phyloP scores from a whole-genome alignment of 192 early-diverging fungal species.

The Backusella parvicylindrica region DNA sequence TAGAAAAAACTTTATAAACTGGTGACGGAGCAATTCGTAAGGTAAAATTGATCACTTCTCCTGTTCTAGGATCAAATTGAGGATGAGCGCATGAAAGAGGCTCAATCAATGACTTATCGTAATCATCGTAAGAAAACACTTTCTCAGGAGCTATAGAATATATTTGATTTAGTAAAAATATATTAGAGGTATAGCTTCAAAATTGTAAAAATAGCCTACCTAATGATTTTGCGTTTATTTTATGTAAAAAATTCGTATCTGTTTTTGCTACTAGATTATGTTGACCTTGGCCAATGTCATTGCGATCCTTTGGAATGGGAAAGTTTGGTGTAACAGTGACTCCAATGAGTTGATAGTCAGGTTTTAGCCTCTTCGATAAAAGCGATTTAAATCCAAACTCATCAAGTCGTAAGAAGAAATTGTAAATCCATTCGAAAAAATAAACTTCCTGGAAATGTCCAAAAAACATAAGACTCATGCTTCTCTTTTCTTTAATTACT shows the following conservation, averaged over 20 bases:
- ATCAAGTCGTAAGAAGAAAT: no score
- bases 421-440: neutral
- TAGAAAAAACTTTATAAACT: slow-evolving; percentile 8
- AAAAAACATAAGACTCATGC: slow-evolving; percentile 1
- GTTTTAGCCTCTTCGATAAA: no score
- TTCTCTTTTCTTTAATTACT: neutral
- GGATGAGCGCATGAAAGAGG: slow-evolving; percentile 23
- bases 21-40: neutral
- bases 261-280: slow-evolving; percentile 25
- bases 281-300: neutral
- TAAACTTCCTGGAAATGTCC: slow-evolving; percentile 2
- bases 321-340: slow-evolving; percentile 34
- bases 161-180: no score
- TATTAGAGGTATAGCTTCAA: no score
- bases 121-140: neutral
- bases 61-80: slow-evolving; percentile 14
- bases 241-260: slow-evolving; percentile 29
- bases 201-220: slow-evolving; percentile 2
- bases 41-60: slow-evolving; percentile 14
- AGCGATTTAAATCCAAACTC: no score
- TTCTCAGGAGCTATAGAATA: neutral
- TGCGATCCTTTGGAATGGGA: slow-evolving; percentile 15
- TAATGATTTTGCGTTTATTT: slow-evolving; percentile 22
- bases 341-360: neutral
- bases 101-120: neutral